Evolutionary conservation across 495 filamentous ascomycete genomes (phyloP).

Genomic region (Penicillium daleae): DNA sequence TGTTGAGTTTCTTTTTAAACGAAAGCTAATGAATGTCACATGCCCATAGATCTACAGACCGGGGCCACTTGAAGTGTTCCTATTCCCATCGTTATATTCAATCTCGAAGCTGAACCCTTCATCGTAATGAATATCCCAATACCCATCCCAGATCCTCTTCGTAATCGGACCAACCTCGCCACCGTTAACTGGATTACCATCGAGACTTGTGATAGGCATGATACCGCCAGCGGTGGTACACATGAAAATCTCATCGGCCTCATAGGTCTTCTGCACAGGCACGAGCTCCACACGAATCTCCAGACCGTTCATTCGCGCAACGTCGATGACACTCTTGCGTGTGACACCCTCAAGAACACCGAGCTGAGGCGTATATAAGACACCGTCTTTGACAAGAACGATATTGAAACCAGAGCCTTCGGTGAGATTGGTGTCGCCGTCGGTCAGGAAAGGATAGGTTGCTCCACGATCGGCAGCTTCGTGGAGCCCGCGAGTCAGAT

Average conservation of each 20-base stretch:
- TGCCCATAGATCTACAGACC: neutral
- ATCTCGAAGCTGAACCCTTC: neutral
- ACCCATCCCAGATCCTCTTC: neutral
- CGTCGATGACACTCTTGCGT: conserved; percentile 39
- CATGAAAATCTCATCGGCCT: neutral
- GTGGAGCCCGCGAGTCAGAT: conserved; percentile 38
- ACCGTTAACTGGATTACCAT: neutral
- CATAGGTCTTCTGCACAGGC: neutral
- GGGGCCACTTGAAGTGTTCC: neutral
- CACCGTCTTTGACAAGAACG: conserved; percentile 34
- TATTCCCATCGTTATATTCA: neutral
- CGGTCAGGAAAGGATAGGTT: conserved; percentile 42
- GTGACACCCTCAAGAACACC: conserved; percentile 41
- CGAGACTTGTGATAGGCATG: neutral
- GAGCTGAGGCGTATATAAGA: conserved; percentile 36
- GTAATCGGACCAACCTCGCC: neutral
- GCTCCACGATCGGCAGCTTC: conserved; percentile 36
- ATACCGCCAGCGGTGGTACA: neutral
- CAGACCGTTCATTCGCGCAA: conserved; percentile 25
- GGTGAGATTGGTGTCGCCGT: conserved; percentile 41
- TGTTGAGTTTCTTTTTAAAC: neutral
- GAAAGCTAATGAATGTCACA: neutral
- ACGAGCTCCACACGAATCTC: conserved; percentile 23
- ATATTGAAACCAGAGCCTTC: conserved; percentile 41
- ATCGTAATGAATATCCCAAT: neutral